Base-by-base conservation (phyloP, 2,329 filamentous ascomycete genomes). In the Clonostachys rhizophaga region DNA sequence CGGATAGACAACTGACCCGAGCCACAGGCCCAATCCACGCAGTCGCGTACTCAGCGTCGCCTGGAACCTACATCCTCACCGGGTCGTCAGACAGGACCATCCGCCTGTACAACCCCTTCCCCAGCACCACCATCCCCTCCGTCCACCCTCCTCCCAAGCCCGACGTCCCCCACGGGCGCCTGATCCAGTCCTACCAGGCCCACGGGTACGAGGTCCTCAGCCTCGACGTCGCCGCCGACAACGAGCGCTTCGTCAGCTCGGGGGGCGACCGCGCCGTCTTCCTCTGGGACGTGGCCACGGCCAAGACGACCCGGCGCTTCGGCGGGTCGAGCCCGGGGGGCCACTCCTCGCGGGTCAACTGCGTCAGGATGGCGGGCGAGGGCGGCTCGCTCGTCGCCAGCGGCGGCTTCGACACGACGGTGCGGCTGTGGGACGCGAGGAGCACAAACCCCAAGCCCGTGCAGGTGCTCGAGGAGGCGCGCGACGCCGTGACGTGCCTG, bases 201-300 rank as follows among this genome's bases (percentile, higher is more conserved):
- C 94, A 99, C 68, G 91, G 90, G 55, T 96, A 99, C 71, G 87
- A 91, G 56, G 87, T 99, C 8, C 84, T 96, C 50, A 87, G 89
- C 54, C 76, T 99, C 37, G 75, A 80, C 45, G 86, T 96, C 44
- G 72, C 81, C 8, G 61, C 72, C 20, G 86, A 90, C 69, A 99
- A 99, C 67, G 80, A 89, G 54, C 83, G 83, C 40, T 96, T 99
- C 65, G 86, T 84, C 10, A 91, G 86, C n/a, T 81, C 83, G 2
- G 94, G 94, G 55, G 94, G 94, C 49, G 94, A 99, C 70, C 88
- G 92, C 56, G 78, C 81, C 51, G 90, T 96, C 0, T 96, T 96
- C 62, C 76, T 96, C 6, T 97, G 94, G 94, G 94, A 99, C 66
- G 94, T 97, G 0, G 76, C 86, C 42, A 87, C 84, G 4, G 90